phyloP scores from a whole-genome alignment of 2,329 filamentous ascomycete genomes.

The Penicillium frequentans region DNA sequence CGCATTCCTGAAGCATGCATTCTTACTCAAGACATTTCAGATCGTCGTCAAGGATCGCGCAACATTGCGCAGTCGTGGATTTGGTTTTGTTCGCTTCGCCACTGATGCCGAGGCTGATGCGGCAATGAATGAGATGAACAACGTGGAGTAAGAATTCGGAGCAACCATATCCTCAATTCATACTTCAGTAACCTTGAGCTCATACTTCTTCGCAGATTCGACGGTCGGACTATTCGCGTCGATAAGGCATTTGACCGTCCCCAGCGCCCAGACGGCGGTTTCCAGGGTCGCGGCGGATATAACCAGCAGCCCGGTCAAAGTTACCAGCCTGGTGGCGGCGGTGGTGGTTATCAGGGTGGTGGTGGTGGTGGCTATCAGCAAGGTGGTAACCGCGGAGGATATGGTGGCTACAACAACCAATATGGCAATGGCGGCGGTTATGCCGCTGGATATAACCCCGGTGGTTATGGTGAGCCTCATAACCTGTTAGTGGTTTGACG shows the following conservation, averaged over 20 bases:
- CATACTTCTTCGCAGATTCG: slow-evolving; percentile 63
- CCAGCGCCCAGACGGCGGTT: slow-evolving; percentile 55
- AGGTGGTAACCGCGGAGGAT: slow-evolving; percentile 24
- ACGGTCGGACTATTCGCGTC: slow-evolving; percentile 90
- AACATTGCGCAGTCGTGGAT: slow-evolving; percentile 93
- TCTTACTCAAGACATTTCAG: slow-evolving; percentile 49
- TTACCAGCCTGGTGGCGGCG: slow-evolving; percentile 22
- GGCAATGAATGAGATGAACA: slow-evolving; percentile 47
- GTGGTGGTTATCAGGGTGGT: slow-evolving; percentile 12
- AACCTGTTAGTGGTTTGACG: not conserved
- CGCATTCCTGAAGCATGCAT: not conserved
- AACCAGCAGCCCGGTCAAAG: slow-evolving; percentile 42
- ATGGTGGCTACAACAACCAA: slow-evolving; percentile 34
- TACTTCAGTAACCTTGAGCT: slow-evolving; percentile 3
- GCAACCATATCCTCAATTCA: slow-evolving; percentile 11
- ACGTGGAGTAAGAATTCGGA: slow-evolving; percentile 65
- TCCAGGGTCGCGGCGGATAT: slow-evolving; percentile 48
- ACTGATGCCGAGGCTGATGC: slow-evolving; percentile 43
- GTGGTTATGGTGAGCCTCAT: slow-evolving; percentile 30
- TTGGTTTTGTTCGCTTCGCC: slow-evolving; percentile 91
- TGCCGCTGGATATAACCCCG: slow-evolving; percentile 26
- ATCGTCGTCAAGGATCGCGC: slow-evolving; percentile 98
- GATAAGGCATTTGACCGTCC: slow-evolving; percentile 88
- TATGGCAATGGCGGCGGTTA: slow-evolving; percentile 22
- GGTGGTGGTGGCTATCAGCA: slow-evolving; percentile 15